These are phyloP conservation scores for Venturia oleaginea DNA, from an alignment of 2,329 filamentous ascomycete genomes.

Conservation along the genomic window DNA sequence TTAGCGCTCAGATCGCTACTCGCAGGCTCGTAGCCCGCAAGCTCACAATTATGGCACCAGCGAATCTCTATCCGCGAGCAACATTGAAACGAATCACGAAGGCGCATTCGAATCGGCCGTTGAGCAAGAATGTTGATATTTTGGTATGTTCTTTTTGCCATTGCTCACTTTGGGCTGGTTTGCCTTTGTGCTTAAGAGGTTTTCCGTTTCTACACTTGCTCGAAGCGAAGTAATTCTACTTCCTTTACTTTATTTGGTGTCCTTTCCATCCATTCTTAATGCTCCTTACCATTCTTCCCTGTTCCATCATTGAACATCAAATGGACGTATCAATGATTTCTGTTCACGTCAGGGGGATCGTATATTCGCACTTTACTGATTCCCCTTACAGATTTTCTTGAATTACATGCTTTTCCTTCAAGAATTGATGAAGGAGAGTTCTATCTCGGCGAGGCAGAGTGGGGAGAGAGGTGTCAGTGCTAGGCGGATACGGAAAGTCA, in stretches of 20 bases:
- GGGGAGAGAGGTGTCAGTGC: conserved; percentile 68
- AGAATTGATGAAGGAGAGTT: conserved; percentile 68
- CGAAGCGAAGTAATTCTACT: too few species aligned
- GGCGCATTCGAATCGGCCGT: conserved; percentile 68
- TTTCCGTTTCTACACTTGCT: too few species aligned
- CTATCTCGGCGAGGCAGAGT: conserved; percentile 63
- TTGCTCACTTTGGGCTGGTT: background rate
- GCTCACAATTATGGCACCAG: conserved; percentile 43
- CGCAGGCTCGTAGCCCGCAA: background rate
- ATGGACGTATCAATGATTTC: conserved; percentile 3
- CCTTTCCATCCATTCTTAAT: background rate
- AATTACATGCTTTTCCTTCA: conserved; percentile 77
- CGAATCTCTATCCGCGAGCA: conserved; percentile 72
- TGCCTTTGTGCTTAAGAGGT: too few species aligned
- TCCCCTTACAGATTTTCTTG: conserved; percentile 74
- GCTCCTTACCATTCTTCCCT: background rate
- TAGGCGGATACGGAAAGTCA: conserved; percentile 67
- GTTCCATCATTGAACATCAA: background rate
- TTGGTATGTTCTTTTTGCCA: conserved; percentile 46
- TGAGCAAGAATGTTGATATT: conserved; percentile 81
- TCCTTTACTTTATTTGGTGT: too few species aligned
- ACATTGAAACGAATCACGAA: conserved; percentile 87
- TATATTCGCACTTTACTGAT: too few species aligned
- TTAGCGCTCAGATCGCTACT: too few species aligned
- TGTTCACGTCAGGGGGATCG: conserved; percentile 1